phyloP scores from a whole-genome alignment of 495 filamentous ascomycete species.

The Trichoderma reesei region DNA sequence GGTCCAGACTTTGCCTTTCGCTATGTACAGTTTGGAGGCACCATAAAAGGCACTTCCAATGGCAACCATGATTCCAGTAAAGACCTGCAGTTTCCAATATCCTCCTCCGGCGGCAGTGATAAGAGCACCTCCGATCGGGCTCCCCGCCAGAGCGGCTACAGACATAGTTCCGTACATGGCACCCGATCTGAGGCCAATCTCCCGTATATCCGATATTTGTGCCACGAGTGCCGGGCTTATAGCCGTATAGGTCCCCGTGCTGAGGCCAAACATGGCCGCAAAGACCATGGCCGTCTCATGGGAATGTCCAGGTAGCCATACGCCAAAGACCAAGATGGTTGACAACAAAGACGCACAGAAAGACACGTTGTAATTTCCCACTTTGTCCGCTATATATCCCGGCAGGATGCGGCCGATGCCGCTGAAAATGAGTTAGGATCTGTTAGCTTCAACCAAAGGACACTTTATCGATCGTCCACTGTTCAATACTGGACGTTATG shows the following conservation, averaged over 20 bases:
- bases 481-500: neutral
- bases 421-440: slow-evolving; percentile 25
- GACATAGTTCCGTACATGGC: neutral
- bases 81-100: neutral
- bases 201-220: neutral
- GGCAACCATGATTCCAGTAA: neutral
- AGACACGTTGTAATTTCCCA: slow-evolving; percentile 69
- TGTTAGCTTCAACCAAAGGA: neutral
- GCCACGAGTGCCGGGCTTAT: neutral
- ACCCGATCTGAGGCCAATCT: neutral
- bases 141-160: neutral
- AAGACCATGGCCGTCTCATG: slow-evolving; percentile 58
- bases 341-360: slow-evolving; percentile 50
- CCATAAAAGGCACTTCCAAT: neutral
- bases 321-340: slow-evolving; percentile 52
- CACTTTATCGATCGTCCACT: no score
- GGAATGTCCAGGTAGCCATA: slow-evolving; percentile 53
- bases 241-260: neutral
- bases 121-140: neutral
- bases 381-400: slow-evolving; percentile 58
- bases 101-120: neutral
- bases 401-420: slow-evolving; percentile 65
- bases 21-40: neutral
- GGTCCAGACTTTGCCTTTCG: neutral
- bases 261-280: slow-evolving; percentile 58